Percentiles rank a stretch among this genome's conserved stretches.
These are phyloP conservation scores for Penicillium antarcticum DNA, from an alignment of 495 filamentous ascomycete species.

Conservation along the genomic window DNA sequence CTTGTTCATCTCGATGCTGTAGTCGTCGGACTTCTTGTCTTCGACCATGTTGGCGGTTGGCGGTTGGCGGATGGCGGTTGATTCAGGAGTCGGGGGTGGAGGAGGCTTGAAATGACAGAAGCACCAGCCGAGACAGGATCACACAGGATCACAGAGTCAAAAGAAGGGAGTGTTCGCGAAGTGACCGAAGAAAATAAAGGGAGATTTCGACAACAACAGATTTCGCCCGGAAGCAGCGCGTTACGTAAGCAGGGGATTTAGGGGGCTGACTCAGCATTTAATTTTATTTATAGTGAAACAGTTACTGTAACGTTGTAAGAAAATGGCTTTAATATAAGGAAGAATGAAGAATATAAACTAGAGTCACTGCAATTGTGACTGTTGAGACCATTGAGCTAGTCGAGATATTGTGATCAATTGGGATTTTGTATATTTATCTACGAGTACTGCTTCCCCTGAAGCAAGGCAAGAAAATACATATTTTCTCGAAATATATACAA, in stretches of 20 bases:
- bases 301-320: too few species aligned
- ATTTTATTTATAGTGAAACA: conserved; percentile 3
- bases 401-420: too few species aligned
- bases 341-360: too few species aligned
- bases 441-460: not conserved
- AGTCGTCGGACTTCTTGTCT: conserved; percentile 85
- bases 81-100: not conserved
- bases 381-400: too few species aligned
- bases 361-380: too few species aligned
- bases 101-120: conserved; percentile 2
- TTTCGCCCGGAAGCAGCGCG: conserved; percentile 21
- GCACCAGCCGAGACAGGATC: not conserved
- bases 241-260: conserved; percentile 13
- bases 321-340: too few species aligned
- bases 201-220: conserved; percentile 14
- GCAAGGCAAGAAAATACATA: not conserved
- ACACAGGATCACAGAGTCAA: conserved; percentile 3
- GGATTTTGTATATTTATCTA: too few species aligned
- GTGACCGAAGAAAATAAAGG: conserved; percentile 4
- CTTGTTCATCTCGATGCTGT: conserved; percentile 66
- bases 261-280: conserved; percentile 12
- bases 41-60: conserved; percentile 54
- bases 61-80: not conserved
- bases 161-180: not conserved
- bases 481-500: not conserved